Conservation (phyloP, 805 yeast genomes). For the Nakazawaea molendinolei region DNA sequence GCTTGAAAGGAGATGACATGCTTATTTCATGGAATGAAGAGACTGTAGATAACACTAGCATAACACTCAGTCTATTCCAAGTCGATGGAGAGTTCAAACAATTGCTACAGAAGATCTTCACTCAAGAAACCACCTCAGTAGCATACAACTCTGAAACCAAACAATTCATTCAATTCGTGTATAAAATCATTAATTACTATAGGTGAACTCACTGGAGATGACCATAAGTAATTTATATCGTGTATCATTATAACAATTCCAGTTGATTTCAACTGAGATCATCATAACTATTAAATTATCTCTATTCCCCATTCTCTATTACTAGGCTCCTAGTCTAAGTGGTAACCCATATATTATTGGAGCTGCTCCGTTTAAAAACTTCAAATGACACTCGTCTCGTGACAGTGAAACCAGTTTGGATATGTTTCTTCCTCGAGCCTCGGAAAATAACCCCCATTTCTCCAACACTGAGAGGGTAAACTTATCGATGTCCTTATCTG, state of each 20-base stretch:
- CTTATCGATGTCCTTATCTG: constrained; percentile 89
- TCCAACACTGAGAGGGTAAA: constrained; percentile 59
- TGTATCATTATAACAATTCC: constrained; percentile 3
- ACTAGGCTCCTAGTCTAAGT: constrained; percentile 21
- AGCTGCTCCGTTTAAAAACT: constrained; percentile 84
- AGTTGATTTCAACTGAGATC: too few species aligned
- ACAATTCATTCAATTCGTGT: constrained; percentile 5
- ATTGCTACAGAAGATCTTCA: background rate
- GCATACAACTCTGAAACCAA: background rate
- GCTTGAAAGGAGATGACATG: background rate
- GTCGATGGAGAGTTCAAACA: constrained; percentile 1
- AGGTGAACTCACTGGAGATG: too few species aligned
- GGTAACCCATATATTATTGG: constrained; percentile 92
- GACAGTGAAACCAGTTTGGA: constrained; percentile 55
- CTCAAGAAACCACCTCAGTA: background rate
- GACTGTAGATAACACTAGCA: background rate
- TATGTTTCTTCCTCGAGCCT: constrained; percentile 22
- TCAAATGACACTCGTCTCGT: constrained; percentile 61
- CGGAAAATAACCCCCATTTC: constrained; percentile 54
- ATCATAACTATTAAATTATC: background rate
- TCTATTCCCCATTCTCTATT: background rate
- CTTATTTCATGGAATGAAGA: too few species aligned
- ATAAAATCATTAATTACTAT: constrained; percentile 6
- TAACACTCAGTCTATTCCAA: background rate
- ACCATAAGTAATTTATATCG: background rate